These are phyloP conservation scores for Hanseniaspora vineae DNA, from an alignment of 805 yeast species.

Conservation along the genomic window DNA sequence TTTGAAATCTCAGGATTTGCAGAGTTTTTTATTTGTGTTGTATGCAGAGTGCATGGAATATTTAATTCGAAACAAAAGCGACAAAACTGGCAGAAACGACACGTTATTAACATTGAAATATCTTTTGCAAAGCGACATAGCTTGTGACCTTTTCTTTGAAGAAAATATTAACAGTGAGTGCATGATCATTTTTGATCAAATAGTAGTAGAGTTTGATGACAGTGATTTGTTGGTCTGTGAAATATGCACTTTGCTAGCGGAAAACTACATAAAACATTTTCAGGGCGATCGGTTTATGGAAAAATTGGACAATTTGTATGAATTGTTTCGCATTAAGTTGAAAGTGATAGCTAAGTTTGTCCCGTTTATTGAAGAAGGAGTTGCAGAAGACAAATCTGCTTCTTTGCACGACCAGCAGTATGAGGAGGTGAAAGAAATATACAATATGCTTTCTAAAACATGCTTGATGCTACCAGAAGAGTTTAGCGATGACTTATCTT, in stretches of 20 bases:
- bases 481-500: constrained; percentile 56
- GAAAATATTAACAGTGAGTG: constrained; percentile 64
- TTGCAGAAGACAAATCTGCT: constrained; percentile 4
- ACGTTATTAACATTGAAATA: constrained; percentile 41
- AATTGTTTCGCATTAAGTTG: constrained; percentile 57
- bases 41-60: constrained; percentile 71
- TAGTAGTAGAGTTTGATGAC: constrained; percentile 39
- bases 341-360: constrained; percentile 45
- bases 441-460: constrained; percentile 46
- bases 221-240: constrained; percentile 38
- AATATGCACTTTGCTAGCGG: constrained; percentile 38
- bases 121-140: constrained; percentile 42
- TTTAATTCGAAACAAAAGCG: constrained; percentile 35
- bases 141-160: constrained; percentile 47
- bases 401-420: constrained; percentile 22
- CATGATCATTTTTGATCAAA: constrained; percentile 62
- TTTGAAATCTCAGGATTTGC: constrained; percentile 39
- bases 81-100: constrained; percentile 11
- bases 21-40: constrained; percentile 61
- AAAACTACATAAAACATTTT: constrained; percentile 15
- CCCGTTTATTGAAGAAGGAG: constrained; percentile 45
- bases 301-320: constrained; percentile 72
- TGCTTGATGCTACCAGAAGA: constrained; percentile 50
- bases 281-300: constrained; percentile 31
- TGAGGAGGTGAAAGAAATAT: constrained; percentile 34